These are phyloP conservation scores for Ogataea degrootiae DNA, from an alignment of 805 yeast genomes.

Conservation along the genomic window DNA sequence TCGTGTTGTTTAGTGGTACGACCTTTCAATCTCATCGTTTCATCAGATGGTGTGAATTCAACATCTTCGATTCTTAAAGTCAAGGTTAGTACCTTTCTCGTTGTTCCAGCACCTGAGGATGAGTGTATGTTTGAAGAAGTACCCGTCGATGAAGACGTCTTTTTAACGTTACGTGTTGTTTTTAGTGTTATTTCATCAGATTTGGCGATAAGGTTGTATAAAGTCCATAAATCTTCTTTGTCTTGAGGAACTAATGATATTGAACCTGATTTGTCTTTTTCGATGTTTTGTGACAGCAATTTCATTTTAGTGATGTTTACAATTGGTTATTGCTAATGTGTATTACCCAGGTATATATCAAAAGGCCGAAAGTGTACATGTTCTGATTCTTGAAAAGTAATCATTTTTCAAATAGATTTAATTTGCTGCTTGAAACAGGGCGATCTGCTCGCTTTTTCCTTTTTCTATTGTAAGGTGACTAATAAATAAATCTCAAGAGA, in stretches of 20 bases:
- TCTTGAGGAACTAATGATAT: constrained; percentile 76
- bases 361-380: no score
- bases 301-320: constrained; percentile 40
- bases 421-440: no score
- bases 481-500: no score
- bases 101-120: constrained; percentile 28
- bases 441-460: no score
- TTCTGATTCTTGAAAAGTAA: neutral
- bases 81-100: constrained; percentile 58
- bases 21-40: constrained; percentile 76
- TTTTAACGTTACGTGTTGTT: constrained; percentile 61
- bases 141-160: constrained; percentile 11
- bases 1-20: constrained; percentile 61
- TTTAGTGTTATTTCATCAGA: constrained; percentile 71
- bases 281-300: constrained; percentile 43
- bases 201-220: constrained; percentile 72
- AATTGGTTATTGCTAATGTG: no score
- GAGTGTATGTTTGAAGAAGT: constrained; percentile 7
- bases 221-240: constrained; percentile 85
- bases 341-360: no score
- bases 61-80: constrained; percentile 58
- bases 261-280: constrained; percentile 59
- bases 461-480: no score
- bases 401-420: no score
- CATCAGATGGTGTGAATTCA: constrained; percentile 77